Evolutionary conservation across 768 basidiomycete genomes (phyloP), one percentile per base, ranked within the genome.

Genomic region (Calvatia gigantea): DNA sequence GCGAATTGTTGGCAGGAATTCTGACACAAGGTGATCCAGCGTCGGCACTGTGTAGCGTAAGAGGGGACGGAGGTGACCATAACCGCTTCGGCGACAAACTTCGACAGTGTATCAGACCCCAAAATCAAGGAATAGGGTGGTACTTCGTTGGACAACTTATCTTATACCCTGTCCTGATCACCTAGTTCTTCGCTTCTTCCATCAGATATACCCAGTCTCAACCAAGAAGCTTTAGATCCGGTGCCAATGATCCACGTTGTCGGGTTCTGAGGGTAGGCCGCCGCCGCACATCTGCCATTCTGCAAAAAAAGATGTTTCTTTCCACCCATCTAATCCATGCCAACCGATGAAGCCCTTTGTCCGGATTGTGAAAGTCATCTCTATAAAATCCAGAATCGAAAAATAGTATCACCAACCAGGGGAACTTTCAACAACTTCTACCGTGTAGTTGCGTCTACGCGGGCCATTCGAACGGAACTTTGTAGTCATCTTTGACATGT

Each of bases 21-120:
- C 81, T 76, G 27, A 74, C 76, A 61, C 80, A 82, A 48, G 74
- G 72, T 29, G 63, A 67, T 46, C 75, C 78, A 56, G 74, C 73
- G 60, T 80, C 79, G 25, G 77, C 74, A 50, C 70, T 72, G 51
- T 78, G 80, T 81, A 28, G 80, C 75, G 62, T 81, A 79, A 4
- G 79, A 78, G 25, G 74, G 69, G n/a, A 63, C 78, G 44, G 71
- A 70, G 1, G 70, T 73, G 47, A 69, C 60, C 41, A 77, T 62
- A 11, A 69, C 65, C 9, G 72, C 73, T n/a, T 65, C 63, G 41
- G 71, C 56, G 31, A 41, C 47, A 33, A 48, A 3, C 14, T 35
- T 48, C 17, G 33, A 32, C 46, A 48, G 19, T 31, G 33, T 48
- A n/a, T n/a, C n/a, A n/a, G n/a, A n/a, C n/a, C n/a, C n/a, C n/a